These are phyloP conservation scores for Iris pallida DNA, from an alignment of 116 monocot species.

Conservation along the genomic window DNA sequence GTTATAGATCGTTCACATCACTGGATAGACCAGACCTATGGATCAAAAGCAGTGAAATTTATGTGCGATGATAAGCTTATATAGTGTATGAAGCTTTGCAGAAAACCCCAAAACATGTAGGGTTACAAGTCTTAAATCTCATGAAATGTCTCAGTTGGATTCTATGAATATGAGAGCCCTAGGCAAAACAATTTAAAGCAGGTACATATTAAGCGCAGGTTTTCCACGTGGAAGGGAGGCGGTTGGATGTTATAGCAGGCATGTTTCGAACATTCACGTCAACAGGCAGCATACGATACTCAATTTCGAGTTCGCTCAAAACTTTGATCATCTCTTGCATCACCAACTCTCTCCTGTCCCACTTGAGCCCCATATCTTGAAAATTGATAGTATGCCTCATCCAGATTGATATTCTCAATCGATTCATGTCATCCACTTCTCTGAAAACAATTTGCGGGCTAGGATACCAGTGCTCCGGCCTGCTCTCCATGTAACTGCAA, in stretches of 20 bases:
- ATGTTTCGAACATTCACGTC: constrained; percentile 50
- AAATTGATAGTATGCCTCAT: constrained; percentile 50
- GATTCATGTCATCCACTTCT: constrained; percentile 67
- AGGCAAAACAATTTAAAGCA: no score
- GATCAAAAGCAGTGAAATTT: no score
- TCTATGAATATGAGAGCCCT: no score
- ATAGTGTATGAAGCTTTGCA: no score
- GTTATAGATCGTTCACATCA: no score
- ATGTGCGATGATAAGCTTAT: no score
- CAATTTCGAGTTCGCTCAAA: constrained; percentile 53
- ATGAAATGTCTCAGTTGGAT: no score
- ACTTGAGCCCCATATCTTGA: constrained; percentile 59
- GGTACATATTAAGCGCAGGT: constrained; percentile 12
- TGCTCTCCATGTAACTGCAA: constrained; percentile 50
- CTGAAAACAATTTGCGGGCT: constrained; percentile 32
- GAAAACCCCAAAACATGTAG: no score
- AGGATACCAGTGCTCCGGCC: constrained; percentile 70
- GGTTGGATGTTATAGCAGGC: constrained; percentile 28
- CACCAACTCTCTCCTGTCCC: constrained; percentile 54
- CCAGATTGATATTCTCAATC: constrained; percentile 63
- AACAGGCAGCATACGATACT: constrained; percentile 58
- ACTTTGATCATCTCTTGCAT: constrained; percentile 62
- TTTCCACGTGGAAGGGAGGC: constrained; percentile 49
- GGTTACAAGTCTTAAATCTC: no score
- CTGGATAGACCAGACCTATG: no score